phyloP scores from a whole-genome alignment of 495 filamentous ascomycete species.

The Penicillium odoratum region DNA sequence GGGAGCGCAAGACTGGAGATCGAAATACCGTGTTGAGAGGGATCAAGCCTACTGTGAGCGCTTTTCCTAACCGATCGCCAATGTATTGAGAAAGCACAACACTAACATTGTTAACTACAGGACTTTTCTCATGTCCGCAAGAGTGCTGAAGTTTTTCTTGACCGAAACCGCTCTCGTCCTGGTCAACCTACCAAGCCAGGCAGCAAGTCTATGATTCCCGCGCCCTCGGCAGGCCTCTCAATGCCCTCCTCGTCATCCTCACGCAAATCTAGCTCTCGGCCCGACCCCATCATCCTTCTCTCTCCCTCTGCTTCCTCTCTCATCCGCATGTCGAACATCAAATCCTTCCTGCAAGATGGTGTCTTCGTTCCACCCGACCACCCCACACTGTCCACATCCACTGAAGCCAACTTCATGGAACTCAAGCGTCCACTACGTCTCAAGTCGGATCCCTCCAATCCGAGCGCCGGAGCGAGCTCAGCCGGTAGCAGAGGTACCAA shows the following conservation, averaged over 20 bases:
- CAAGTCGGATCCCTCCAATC: conserved; percentile 45
- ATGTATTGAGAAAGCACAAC: background rate
- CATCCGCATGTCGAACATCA: conserved; percentile 96
- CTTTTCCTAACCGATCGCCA: background rate
- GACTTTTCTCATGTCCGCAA: conserved; percentile 96
- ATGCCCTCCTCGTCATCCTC: conserved; percentile 36
- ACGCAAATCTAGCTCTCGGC: conserved; percentile 59
- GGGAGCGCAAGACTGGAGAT: conserved; percentile 88
- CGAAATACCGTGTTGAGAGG: conserved; percentile 85
- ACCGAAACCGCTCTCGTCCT: conserved; percentile 52
- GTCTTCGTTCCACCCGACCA: conserved; percentile 77
- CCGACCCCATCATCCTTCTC: conserved; percentile 95
- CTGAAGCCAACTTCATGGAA: conserved; percentile 74
- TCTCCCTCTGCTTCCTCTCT: conserved; percentile 97
- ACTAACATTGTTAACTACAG: conserved; percentile 41
- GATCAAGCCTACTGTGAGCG: conserved; percentile 81
- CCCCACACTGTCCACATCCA: conserved; percentile 54
- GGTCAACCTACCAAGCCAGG: conserved; percentile 44
- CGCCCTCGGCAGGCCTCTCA: conserved; percentile 45
- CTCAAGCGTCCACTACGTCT: conserved; percentile 76
- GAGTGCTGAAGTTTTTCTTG: conserved; percentile 75
- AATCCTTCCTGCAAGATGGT: conserved; percentile 87
- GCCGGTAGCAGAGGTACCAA: conserved; percentile 39
- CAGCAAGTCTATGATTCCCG: conserved; percentile 38
- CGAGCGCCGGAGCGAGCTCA: conserved; percentile 23